Evolutionary conservation across 2,329 filamentous ascomycete species (phyloP).

Genomic region (Diplocarpon rosae): DNA sequence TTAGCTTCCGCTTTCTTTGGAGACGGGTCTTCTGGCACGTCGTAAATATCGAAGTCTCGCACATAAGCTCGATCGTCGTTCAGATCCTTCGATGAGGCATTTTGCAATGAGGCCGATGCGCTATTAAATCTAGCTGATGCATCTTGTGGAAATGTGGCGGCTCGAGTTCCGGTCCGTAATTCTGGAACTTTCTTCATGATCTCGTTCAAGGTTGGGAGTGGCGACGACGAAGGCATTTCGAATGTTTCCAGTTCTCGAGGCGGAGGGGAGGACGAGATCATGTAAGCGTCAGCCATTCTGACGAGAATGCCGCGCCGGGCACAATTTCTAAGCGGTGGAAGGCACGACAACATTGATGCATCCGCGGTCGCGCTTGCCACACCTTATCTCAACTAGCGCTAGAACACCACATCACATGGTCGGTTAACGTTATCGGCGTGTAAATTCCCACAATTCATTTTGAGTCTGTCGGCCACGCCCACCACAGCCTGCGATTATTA

Average conservation of each 20-base stretch:
- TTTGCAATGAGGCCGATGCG: constrained; percentile 27
- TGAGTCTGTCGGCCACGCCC: no score
- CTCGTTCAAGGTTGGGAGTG: constrained; percentile 38
- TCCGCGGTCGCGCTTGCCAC: neutral
- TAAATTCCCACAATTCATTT: no score
- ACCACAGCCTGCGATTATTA: no score
- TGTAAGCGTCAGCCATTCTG: constrained; percentile 31
- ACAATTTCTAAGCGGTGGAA: neutral
- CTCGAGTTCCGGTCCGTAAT: constrained; percentile 30
- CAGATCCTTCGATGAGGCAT: constrained; percentile 1
- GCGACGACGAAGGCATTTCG: constrained; percentile 26
- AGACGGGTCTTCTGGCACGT: neutral
- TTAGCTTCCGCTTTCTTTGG: constrained; percentile 20
- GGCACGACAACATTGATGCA: no score
- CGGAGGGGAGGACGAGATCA: constrained; percentile 15
- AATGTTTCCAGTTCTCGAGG: constrained; percentile 11
- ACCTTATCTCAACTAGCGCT: no score
- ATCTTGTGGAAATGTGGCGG: constrained; percentile 29
- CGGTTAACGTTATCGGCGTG: no score
- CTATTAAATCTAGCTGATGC: constrained; percentile 32
- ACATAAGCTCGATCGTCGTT: constrained; percentile 1
- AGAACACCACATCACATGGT: no score
- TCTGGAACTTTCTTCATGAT: constrained; percentile 32
- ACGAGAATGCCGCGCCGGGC: neutral
- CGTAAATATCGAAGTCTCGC: neutral